Percentiles rank a stretch among this genome's conserved stretches.
These are phyloP conservation scores for Aureobasidium melanogenum DNA, from an alignment of 2,329 filamentous ascomycete species.

Conservation along the genomic window DNA sequence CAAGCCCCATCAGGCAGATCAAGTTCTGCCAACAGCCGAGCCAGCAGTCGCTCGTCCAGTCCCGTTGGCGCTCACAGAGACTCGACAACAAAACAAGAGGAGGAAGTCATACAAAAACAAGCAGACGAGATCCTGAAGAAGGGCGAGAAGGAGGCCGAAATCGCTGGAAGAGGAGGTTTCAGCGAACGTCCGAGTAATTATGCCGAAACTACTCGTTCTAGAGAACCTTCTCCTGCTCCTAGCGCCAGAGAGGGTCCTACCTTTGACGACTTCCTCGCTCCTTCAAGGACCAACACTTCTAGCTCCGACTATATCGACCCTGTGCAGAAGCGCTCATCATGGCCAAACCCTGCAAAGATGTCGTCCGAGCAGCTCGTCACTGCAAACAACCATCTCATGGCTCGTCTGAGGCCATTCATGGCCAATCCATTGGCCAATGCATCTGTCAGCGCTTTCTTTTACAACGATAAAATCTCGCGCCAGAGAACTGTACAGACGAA, in stretches of 20 bases:
- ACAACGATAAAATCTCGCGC: slow-evolving; percentile 73
- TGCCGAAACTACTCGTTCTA: slow-evolving; percentile 31
- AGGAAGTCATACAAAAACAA: slow-evolving; percentile 63
- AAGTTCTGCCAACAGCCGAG: slow-evolving; percentile 34
- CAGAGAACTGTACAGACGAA: slow-evolving; percentile 80
- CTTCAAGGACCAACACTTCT: not conserved
- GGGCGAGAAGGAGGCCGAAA: slow-evolving; percentile 62
- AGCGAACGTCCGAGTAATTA: slow-evolving; percentile 54
- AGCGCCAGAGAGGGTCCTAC: slow-evolving; percentile 7
- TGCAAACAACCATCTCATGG: slow-evolving; percentile 82
- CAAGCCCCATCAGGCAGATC: slow-evolving; percentile 51
- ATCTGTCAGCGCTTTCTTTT: slow-evolving; percentile 90
- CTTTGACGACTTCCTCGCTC: slow-evolving; percentile 3
- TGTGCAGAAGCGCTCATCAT: slow-evolving; percentile 41
- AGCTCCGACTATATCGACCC: slow-evolving; percentile 19
- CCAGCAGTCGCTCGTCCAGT: slow-evolving; percentile 29
- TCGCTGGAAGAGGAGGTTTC: slow-evolving; percentile 63
- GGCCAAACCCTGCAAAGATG: slow-evolving; percentile 52
- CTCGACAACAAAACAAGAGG: slow-evolving; percentile 41
- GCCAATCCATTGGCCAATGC: slow-evolving; percentile 68
- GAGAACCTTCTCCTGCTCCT: slow-evolving; percentile 19
- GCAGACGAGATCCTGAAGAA: slow-evolving; percentile 66
- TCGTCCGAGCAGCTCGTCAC: slow-evolving; percentile 64
- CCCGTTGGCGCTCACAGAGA: slow-evolving; percentile 18
- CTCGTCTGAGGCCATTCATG: slow-evolving; percentile 80